Percentiles rank a stretch among this genome's conserved stretches.
phyloP scores from a whole-genome alignment of 305 asterid genomes.

The Solanum aculeatissimum region DNA sequence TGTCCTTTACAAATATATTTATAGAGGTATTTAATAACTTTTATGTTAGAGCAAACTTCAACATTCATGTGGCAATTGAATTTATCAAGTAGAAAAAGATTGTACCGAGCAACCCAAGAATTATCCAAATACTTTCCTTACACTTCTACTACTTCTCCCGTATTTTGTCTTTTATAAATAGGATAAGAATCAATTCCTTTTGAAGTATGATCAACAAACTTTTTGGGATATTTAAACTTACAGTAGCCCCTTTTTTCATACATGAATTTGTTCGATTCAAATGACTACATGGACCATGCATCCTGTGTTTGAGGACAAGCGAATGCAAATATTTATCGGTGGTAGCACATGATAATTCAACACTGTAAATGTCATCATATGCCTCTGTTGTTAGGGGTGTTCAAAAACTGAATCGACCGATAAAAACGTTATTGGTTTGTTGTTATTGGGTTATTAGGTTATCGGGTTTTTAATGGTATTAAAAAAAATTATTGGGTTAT shows the following conservation, averaged over 20 bases:
- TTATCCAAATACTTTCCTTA: not conserved
- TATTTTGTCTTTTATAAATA: not conserved
- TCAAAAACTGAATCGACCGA: no score
- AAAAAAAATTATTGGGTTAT: no score
- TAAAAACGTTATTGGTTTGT: no score
- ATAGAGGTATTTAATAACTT: not conserved
- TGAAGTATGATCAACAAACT: not conserved
- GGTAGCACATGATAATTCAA: not conserved
- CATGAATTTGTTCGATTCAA: not conserved
- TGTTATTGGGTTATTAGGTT: no score
- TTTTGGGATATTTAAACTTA: not conserved
- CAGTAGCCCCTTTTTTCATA: not conserved
- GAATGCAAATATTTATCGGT: not conserved
- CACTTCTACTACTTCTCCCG: not conserved
- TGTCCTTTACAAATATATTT: not conserved
- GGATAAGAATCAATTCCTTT: not conserved
- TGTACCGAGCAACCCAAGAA: not conserved
- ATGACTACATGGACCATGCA: not conserved
- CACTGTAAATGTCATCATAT: not conserved
- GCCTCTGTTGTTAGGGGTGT: no score
- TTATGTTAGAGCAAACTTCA: not conserved
- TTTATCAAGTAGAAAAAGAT: not conserved
- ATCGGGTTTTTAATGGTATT: no score
- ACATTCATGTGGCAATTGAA: not conserved
- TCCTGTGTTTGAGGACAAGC: not conserved